Base-by-base conservation (phyloP, 768 basidiomycete species). In the Tephrocybe rancida region DNA sequence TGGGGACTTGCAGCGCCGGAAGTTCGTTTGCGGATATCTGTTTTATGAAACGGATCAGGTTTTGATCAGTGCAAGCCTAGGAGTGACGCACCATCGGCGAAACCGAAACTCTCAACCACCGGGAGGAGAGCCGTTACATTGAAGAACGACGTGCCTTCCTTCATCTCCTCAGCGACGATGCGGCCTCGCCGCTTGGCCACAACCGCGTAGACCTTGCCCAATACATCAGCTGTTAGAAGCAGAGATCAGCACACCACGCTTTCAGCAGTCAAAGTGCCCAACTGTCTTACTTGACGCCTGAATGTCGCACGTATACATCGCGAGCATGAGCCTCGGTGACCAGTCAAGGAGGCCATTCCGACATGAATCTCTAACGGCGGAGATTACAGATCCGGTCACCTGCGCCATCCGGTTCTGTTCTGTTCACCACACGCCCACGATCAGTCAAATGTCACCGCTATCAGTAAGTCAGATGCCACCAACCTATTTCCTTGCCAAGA, bases 231-330 rank as follows among this genome's bases (percentile, higher is more conserved):
- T 95, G 37, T 94, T 38, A 39, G n/a, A 11, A 35, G 7, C 48
- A 25, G 52, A 29, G 56, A 34, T 60, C 47, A 64, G 52, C 41
- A 55, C 16, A 55, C 34, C 50, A 45, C 47, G 44, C 22, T 38
- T 30, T 38, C 29, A 49, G 35, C 44, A 39, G 37, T 16, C 24
- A 43, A 47, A 44, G 42, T 30, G 42, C 52, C 35, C 24, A 30
- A 34, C 39, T 27, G 13, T 78, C 92, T 65, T 67, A 98, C 95
- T 92, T 14, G 96, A 95, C 1, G 95, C 92, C 72, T 98, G 97
- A 49, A 99, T 98, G 64, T 98, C 95, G 70, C 96, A 99, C 11
- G 90, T 88, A 69, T 99, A 99, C 94, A 98, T 98, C 0, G 97
- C 97, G 60, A 99, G 75, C 86, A 95, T 92, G 60, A 99, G 80